Evolutionary conservation across 495 filamentous ascomycete species (phyloP), one percentile per base, ranked within the genome.

Genomic region (Aspergillus nidulans): DNA sequence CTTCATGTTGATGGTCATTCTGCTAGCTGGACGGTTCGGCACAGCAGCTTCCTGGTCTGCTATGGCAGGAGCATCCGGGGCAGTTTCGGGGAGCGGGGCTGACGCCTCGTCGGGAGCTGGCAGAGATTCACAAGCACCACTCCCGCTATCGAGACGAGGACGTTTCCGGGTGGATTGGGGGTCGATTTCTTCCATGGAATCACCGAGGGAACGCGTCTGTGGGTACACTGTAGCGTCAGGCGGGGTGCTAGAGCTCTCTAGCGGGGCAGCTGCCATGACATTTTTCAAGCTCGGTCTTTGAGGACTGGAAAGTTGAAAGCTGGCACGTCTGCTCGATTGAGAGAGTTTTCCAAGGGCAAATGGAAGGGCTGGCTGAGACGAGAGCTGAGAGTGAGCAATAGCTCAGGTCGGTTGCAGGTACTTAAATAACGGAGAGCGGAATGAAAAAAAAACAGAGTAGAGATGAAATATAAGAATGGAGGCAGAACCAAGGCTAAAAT

Each of bases 131-230:
- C 69, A 69, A 36, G 70, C 64, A 54, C 69, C 67, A 58, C 70
- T 73, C 58, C 79, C 80, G 66, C 74, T 81, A 66, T 86, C 81
- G 51, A 86, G 76, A 63, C 83, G 81, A 45, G 80, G 83, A 57
- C 83, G 80, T 70, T 86, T 86, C 63, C 81, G 77, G 56, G 77
- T 81, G 47, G 70, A 69, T 48, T 79, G 75, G 50, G 76, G 69
- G 59, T 81, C 71, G 43, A 67, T 63, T 64, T 83, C 80, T 70
- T 85, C 82, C 75, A 82, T 80, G 62, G 72, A 72, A 68, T 78
- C 76, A 61, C 70, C 56, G 54, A 63, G 51, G 32, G 57, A 49
- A 66, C 65, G 65, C 49, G 68, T 64, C 40, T 58, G 48, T 71
- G 66, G 56, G 50, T 68, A n/a, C 55, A 68, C 58, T 57, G 61